A percentile compares a stretch with the other conserved stretches of the same genome.
phyloP scores from a whole-genome alignment of 139 green algal species.

The Volvox reticuliferus region DNA sequence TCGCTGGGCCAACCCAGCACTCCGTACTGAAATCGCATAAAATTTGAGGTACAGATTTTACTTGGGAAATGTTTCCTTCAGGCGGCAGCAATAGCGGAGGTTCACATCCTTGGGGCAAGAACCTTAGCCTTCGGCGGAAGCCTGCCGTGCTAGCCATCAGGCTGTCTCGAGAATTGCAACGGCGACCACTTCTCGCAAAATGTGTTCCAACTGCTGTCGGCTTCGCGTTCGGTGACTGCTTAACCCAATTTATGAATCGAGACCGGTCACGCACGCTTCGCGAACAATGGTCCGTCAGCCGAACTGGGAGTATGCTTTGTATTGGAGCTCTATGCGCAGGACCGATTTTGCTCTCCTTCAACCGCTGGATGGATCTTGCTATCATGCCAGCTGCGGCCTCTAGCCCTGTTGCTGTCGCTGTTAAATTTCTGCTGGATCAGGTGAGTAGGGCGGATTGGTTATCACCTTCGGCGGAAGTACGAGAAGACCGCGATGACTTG shows the following conservation, averaged over 20 bases:
- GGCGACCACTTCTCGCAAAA: conserved; percentile 39
- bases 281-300: conserved; percentile 29
- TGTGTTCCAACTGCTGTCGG: conserved; percentile 28
- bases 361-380: conserved; percentile 46
- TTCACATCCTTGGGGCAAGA: conserved; percentile 11
- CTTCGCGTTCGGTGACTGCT: conserved; percentile 45
- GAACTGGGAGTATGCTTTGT: conserved; percentile 45
- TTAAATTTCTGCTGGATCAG: conserved; percentile 50
- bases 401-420: not conserved
- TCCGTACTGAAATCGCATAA: too few species aligned
- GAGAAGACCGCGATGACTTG: too few species aligned
- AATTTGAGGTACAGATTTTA: too few species aligned
- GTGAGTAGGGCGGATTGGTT: not conserved
- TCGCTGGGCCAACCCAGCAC: too few species aligned
- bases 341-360: conserved; percentile 47
- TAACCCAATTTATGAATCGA: conserved; percentile 50
- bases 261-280: not conserved
- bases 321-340: conserved; percentile 46
- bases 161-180: not conserved
- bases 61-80: not conserved
- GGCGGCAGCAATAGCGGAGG: not conserved
- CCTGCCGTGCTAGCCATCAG: conserved; percentile 18
- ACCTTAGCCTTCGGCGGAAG: conserved; percentile 4
- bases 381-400: not conserved
- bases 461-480: too few species aligned